Evolutionary conservation across 805 yeast genomes (phyloP).

Genomic region (Lipomyces yamadae): DNA sequence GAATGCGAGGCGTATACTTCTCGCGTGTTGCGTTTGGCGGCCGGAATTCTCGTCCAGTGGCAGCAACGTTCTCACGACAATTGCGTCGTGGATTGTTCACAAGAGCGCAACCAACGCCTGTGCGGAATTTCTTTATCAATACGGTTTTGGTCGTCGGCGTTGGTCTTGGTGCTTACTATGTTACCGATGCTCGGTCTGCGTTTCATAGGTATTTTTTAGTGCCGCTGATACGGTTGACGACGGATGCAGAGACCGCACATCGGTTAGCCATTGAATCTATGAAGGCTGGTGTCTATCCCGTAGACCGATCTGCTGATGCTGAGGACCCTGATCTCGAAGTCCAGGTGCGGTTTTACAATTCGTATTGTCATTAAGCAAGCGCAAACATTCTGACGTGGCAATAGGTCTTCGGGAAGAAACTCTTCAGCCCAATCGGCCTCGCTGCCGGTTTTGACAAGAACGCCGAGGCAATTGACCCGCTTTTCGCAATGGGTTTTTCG

Average conservation of each 20-base stretch:
- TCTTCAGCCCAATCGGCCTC: slow-evolving; percentile 82
- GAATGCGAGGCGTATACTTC: not conserved
- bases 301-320: slow-evolving; percentile 49
- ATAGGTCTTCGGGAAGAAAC: slow-evolving; percentile 61
- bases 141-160: slow-evolving; percentile 30
- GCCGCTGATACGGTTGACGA: slow-evolving; percentile 69
- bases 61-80: not conserved
- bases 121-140: slow-evolving; percentile 33
- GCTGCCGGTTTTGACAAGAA: slow-evolving; percentile 97
- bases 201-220: slow-evolving; percentile 79
- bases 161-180: slow-evolving; percentile 55
- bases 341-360: slow-evolving; percentile 28
- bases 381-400: not conserved
- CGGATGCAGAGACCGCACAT: slow-evolving; percentile 90
- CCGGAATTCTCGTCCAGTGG: not conserved
- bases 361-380: slow-evolving; percentile 26
- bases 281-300: slow-evolving; percentile 72
- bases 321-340: slow-evolving; percentile 61
- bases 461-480: slow-evolving; percentile 85
- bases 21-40: not conserved
- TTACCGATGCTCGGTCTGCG: slow-evolving; percentile 78
- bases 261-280: slow-evolving; percentile 69
- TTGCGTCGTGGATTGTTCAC: not conserved
- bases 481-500: slow-evolving; percentile 78
- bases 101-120: slow-evolving; percentile 24